phyloP scores from a whole-genome alignment of 352 stramenopile genomes.

The Phytopythium mirpurense region DNA sequence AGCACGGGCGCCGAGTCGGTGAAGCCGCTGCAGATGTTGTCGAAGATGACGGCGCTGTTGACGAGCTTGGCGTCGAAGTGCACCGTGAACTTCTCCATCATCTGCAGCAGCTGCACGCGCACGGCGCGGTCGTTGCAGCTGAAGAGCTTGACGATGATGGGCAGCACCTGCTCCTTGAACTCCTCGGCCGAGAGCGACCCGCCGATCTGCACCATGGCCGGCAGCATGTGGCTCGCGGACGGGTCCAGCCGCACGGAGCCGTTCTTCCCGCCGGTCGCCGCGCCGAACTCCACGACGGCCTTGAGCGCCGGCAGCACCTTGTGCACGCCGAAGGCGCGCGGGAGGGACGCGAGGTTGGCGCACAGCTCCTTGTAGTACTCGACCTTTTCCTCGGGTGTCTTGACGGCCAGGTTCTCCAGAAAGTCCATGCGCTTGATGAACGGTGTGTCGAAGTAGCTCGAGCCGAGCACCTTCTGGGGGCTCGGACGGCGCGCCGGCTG shows the following conservation, averaged over 20 bases:
- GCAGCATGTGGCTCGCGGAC: slow-evolving; percentile 85
- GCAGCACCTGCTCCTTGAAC: slow-evolving; percentile 86
- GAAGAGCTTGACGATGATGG: slow-evolving; percentile 88
- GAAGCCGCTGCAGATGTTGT: slow-evolving; percentile 90
- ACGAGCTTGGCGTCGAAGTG: slow-evolving; percentile 89
- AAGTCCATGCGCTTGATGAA: slow-evolving; percentile 93
- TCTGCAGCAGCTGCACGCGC: slow-evolving; percentile 87
- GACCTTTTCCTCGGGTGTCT: slow-evolving; percentile 92
- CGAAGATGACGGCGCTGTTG: slow-evolving; percentile 88
- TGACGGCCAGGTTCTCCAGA: slow-evolving; percentile 91
- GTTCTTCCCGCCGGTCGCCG: slow-evolving; percentile 44
- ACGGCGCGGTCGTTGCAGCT: slow-evolving; percentile 89
- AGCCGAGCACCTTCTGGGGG: slow-evolving; percentile 85
- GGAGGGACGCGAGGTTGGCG: slow-evolving; percentile 58
- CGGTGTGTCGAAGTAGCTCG: slow-evolving; percentile 89
- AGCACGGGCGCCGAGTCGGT: slow-evolving; percentile 84
- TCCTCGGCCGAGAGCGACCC: slow-evolving; percentile 67
- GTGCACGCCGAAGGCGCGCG: slow-evolving; percentile 69
- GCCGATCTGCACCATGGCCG: slow-evolving; percentile 85
- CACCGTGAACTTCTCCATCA: slow-evolving; percentile 87
- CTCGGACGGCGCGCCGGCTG: slow-evolving; percentile 57
- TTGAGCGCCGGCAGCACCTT: slow-evolving; percentile 86
- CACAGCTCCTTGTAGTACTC: slow-evolving; percentile 93
- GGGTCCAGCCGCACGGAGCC: slow-evolving; percentile 72
- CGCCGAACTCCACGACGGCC: slow-evolving; percentile 77